These are phyloP conservation scores for Cyberlindnera amylophila DNA, from an alignment of 805 yeast genomes.

Conservation along the genomic window DNA sequence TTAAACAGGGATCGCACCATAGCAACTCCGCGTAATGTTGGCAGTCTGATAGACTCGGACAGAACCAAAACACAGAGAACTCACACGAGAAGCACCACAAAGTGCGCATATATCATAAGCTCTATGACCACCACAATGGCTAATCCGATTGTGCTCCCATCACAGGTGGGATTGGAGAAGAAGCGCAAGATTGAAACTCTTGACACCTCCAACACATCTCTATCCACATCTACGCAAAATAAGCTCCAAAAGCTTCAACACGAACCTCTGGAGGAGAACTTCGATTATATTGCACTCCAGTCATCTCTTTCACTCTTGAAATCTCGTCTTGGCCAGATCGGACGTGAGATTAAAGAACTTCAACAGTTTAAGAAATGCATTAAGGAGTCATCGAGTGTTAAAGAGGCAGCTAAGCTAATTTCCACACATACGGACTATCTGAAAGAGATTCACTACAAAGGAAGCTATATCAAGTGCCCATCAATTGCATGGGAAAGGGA, in stretches of 20 bases:
- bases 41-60: not conserved
- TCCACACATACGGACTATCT: constrained; percentile 19
- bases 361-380: constrained; percentile 20
- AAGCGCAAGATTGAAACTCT: constrained; percentile 10
- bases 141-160: constrained; percentile 1
- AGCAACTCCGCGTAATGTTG: not conserved
- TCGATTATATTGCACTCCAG: constrained; percentile 24
- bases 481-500: constrained; percentile 24
- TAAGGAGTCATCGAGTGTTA: constrained; percentile 15
- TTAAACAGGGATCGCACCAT: no score
- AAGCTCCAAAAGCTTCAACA: constrained; percentile 17
- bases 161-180: constrained; percentile 1
- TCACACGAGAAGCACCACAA: not conserved
- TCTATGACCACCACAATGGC: constrained; percentile 1
- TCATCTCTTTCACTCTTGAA: constrained; percentile 23
- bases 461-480: constrained; percentile 24
- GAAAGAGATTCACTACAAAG: constrained; percentile 27
- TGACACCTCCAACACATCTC: not conserved
- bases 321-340: constrained; percentile 16
- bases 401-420: constrained; percentile 15
- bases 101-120: not conserved
- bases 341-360: constrained; percentile 23
- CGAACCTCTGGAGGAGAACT: constrained; percentile 17
- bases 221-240: not conserved
- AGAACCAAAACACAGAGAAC: not conserved